Evolutionary conservation across 176 grass and related monocot genomes (phyloP).

Genomic region (Carex pumila): DNA sequence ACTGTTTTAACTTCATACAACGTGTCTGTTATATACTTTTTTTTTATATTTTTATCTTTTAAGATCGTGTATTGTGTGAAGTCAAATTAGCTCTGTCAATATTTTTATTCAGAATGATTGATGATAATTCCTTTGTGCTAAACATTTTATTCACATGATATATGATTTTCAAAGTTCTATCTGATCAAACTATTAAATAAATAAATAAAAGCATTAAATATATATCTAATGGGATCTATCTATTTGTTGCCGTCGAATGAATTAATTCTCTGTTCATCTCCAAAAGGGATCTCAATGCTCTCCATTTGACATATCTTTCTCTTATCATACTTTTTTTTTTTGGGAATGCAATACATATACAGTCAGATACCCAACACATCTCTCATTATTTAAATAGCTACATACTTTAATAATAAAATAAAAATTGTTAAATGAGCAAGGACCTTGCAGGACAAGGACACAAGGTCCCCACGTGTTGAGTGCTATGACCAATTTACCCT

Average conservation of each 20-base stretch:
- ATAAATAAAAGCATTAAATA: not conserved
- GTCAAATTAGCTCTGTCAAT: too few relatives aligned
- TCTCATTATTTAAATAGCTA: not conserved
- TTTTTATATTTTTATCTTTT: too few relatives aligned
- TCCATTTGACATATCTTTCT: not conserved
- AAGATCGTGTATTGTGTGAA: too few relatives aligned
- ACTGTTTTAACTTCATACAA: too few relatives aligned
- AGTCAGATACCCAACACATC: not conserved
- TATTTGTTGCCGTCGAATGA: not conserved
- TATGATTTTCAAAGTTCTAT: not conserved
- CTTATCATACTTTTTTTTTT: not conserved
- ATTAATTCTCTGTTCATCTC: not conserved
- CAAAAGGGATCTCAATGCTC: not conserved
- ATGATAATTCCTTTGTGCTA: not conserved
- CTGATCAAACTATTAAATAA: not conserved
- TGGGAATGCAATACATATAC: not conserved
- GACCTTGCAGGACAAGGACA: not conserved
- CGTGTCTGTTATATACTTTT: too few relatives aligned
- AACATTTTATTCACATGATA: not conserved
- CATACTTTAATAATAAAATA: not conserved
- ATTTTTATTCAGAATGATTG: not conserved
- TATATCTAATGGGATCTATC: not conserved
- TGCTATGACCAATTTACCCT: constrained; percentile 9
- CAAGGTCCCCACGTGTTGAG: not conserved
- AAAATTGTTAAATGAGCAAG: not conserved